Evolutionary conservation across 306 rosid genomes (phyloP), one percentile per base, ranked within the genome.

Genomic region (Vigna reflexopilosa): DNA sequence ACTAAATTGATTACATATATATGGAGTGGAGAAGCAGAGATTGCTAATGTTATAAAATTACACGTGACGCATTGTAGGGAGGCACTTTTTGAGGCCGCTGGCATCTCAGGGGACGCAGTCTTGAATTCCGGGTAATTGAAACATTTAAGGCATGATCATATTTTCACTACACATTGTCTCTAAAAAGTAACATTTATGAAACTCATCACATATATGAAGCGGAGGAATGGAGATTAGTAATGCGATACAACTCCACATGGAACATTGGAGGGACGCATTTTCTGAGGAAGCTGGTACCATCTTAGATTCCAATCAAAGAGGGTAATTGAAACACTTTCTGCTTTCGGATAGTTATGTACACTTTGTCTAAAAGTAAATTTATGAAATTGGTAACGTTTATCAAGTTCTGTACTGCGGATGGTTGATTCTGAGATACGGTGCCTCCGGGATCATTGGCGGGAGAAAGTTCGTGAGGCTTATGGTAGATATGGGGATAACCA

Each of bases 391-490:
- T 51, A 16, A 16, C 9, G 1, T 5, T 2, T 14, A 1, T 49
- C 5, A 49, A 49, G 54, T 14, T 1, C 1, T 14, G 0, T 20
- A 20, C 20, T 0, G 19, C 0, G 4, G 19, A 0, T 3, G 19
- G 8, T 15, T 49, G 0, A 4, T 49, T 1, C 5, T 15, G 54
- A 49, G 54, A 4, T 49, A 49, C 0, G 0, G 0, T 0, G 0
- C 8, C 19, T 49, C 19, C 1, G 0, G 54, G 0, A 5, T 1
- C 9, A 1, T 1, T 52, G 59, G 59, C 0, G 28, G 10, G 28
- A 51, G 4, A 1, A 17, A 2, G 9, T 50, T 50, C 0, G 0
- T 5, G 7, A 51, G 22, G 56, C 22, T 16, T 9, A 20, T 16
- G 56, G 2, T n/a, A 16, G 0, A 4, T 50, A 20, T 15, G 0